Evolutionary conservation across 2,329 filamentous ascomycete species (phyloP), one percentile per base, ranked within the genome.

Genomic region (Bipolaris bicolor): DNA sequence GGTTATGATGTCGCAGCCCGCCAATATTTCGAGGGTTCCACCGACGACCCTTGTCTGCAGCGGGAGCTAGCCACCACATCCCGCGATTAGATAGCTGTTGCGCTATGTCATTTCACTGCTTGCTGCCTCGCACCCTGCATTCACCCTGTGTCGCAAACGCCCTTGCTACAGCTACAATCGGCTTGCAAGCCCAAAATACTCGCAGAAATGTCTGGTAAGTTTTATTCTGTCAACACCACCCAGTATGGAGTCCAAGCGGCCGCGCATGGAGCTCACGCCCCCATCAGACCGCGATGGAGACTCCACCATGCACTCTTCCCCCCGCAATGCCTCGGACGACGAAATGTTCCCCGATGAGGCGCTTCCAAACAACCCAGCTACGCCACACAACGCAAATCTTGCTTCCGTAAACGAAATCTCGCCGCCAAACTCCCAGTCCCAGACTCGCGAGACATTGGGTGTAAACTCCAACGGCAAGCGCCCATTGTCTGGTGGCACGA

Each of bases 301-400:
- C 75, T 84, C 81, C 29, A 82, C 81, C 58, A 86, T 86, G 84
- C 78, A 81, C 59, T 83, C 81, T 31, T 73, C 73, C 20, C 64
- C 81, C 43, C 70, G 71, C 67, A 57, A 72, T 65, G 69, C 75
- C 54, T 58, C 56, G 16, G 72, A 76, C 63, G 74, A 78, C 53
- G 72, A 76, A 52, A 75, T 78, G 71, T 81, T 81, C 57, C 78
- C 79, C n/a, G 71, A 73, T 41, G 78, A 80, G 53, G 70, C 69
- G 6, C 76, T 79, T 18, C 70, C 63, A 43, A 58, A 65, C 51
- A 61, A 59, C 18, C 61, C 78, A 41, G 78, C 76, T 55, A 83
- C 78, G 37, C 80, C 78, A 29, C 79, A 72, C 45, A 58, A 70
- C 65, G 64, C 64, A 55, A 60, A 65, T 31, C 59, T 59, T 36